Evolutionary conservation across 1,139 yeast genomes (phyloP), one percentile per base, ranked within the genome.

Genomic region (Yamadazyma kanchanaburiensis): DNA sequence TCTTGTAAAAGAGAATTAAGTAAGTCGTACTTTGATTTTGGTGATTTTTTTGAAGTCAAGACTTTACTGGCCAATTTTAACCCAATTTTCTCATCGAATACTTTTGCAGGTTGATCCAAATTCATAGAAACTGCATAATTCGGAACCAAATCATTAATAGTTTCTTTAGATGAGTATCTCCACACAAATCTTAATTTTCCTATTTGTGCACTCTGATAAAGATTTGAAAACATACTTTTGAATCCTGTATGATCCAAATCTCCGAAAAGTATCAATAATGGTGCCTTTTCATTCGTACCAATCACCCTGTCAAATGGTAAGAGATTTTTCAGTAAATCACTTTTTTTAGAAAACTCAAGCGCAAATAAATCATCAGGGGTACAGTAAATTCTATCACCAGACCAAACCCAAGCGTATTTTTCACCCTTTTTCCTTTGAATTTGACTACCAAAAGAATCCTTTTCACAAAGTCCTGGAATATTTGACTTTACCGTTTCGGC

Each of bases 121-220:
- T 10, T 10, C 9, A 15, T 9, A 7, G 20, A 24, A 12, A 17
- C 15, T 6, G 6, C 14, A 15, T 32, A 17, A 9, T 33, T 27
- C 21, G 23, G 17, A n/a, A 10, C 70, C 28, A 82, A 50, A 6
- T 49, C 39, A 15, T 46, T 43, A 3, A 28, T 35, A 1, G 25
- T 26, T 5, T 22, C 16, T 3, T 31, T 21, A 2, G 53, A 76
- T 6, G 76, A 65, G 44, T 86, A 81, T 42, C 96, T 70, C 82
- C 95, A 76, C 3, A 80, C 71, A 51, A 85, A 82, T 34, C 86
- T 68, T 19, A 88, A 53, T 45, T 85, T 84, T 0, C 86, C 94
- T 1, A 61, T 53, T 6, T 58, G 49, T 0, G 95, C 83, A 34
- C 82, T 77, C 26, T 73, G 71, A 38, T 66, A 69, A 34, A 91